These are phyloP conservation scores for Alternaria novae-zelandiae DNA, from an alignment of 2,329 filamentous ascomycete species.

Conservation along the genomic window DNA sequence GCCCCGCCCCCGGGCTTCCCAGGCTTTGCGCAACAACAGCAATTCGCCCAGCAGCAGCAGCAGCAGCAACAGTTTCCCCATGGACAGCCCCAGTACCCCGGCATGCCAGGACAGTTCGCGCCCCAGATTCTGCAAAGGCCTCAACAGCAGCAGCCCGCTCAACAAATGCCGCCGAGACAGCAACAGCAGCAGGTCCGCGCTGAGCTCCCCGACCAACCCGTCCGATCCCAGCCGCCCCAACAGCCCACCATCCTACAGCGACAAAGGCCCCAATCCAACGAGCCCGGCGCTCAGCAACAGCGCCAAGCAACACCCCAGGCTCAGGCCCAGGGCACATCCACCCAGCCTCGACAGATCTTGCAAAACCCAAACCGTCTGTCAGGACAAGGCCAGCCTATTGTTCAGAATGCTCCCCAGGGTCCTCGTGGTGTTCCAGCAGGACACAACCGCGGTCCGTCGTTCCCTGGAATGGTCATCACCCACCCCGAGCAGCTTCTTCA, in stretches of 20 bases:
- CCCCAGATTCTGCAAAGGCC: constrained; percentile 59
- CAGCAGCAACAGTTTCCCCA: constrained; percentile 35
- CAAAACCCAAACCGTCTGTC: constrained; percentile 76
- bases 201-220: constrained; percentile 51
- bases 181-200: constrained; percentile 52
- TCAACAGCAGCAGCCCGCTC: constrained; percentile 43
- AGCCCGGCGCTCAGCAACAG: constrained; percentile 31
- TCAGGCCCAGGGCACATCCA: constrained; percentile 50
- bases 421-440: constrained; percentile 43
- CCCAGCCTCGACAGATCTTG: constrained; percentile 72
- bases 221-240: constrained; percentile 34
- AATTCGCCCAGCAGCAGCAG: constrained; percentile 17
- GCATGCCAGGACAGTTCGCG: constrained; percentile 52
- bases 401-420: constrained; percentile 30
- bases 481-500: constrained; percentile 77
- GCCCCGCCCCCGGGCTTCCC: constrained; percentile 25
- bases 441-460: constrained; percentile 57
- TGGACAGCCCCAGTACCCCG: constrained; percentile 37
- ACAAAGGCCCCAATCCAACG: constrained; percentile 34
- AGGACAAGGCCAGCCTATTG: constrained; percentile 51
- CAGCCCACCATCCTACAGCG: constrained; percentile 47
- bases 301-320: constrained; percentile 37
- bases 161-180: constrained; percentile 30
- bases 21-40: constrained; percentile 17
- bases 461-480: constrained; percentile 61